Base-by-base conservation (phyloP, 1,139 yeast species). In the Yamadazyma sp. region DNA sequence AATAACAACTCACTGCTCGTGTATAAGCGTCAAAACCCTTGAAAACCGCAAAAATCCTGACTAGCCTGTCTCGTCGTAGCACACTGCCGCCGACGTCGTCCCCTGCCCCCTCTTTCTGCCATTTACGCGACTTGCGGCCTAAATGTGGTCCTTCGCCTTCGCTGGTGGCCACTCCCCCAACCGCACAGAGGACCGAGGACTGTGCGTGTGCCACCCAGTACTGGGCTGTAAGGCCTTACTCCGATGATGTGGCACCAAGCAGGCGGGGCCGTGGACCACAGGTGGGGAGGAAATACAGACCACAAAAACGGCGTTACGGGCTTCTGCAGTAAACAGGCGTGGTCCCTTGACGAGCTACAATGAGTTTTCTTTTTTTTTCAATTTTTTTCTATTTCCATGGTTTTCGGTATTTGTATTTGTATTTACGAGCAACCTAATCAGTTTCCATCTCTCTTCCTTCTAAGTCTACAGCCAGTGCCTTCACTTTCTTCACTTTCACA, bases 401-500 rank as follows among this genome's bases (percentile, higher is more conserved):
- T 20, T 8, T 8, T 6, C 8, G 8, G 8, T 20, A 6, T 20
- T 6, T 20, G 5, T 20, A 6, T 20, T 20, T 5, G 22, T 20
- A 20, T 20, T 20, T 17, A 30, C 10, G 9, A 18, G 14, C 15
- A 10, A 22, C 17, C 33, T 48, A 49, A 45, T 49, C 53, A 26
- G 46, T 43, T 17, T 48, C 52, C 53, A 49, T 48, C 31, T 44
- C 50, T n/a, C 38, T 45, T 12, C 38, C 39, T 22, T 42, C 46
- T 7, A 34, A 27, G 8, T 35, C 38, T 7, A 37, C 40, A 2
- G 18, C 17, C 10, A 33, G 58, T 45, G 49, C 85, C 79, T 53
- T 74, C 76, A 42, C 82, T 55, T 82, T 86, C 58, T 77, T 79
- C 42, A 83, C 66, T 48, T 67, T 69, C 42, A 83, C 64, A 57